Evolutionary conservation across 192 early-diverging fungal species (phyloP).

Genomic region (Coemansia sp.): DNA sequence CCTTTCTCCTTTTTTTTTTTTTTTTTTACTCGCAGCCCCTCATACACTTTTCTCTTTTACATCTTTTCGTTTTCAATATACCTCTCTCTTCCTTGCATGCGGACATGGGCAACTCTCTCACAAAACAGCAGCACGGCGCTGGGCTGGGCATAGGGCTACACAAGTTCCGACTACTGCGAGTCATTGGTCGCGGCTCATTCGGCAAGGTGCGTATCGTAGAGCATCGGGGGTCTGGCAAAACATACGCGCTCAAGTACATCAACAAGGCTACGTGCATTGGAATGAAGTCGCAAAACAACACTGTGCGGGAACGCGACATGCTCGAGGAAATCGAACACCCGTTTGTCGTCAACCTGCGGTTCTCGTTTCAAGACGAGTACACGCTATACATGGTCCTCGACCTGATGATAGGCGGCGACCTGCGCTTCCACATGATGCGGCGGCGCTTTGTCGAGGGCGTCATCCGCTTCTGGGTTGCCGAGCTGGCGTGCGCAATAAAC

Average conservation of each 20-base stretch:
- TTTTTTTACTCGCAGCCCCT: slow-evolving; percentile 10
- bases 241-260: slow-evolving; percentile 97
- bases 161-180: slow-evolving; percentile 88
- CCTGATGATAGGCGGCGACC: slow-evolving; percentile 93
- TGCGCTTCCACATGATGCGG: slow-evolving; percentile 77
- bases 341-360: slow-evolving; percentile 88
- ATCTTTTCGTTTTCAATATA: neutral
- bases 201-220: slow-evolving; percentile 96
- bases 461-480: slow-evolving; percentile 87
- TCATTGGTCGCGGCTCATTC: slow-evolving; percentile 94
- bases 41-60: slow-evolving; percentile 3
- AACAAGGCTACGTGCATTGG: slow-evolving; percentile 91
- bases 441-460: slow-evolving; percentile 73
- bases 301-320: slow-evolving; percentile 86
- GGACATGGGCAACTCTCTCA: slow-evolving; percentile 45
- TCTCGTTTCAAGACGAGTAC: slow-evolving; percentile 95
- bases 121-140: slow-evolving; percentile 32
- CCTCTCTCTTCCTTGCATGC: neutral
- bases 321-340: slow-evolving; percentile 85
- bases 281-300: slow-evolving; percentile 85
- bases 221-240: slow-evolving; percentile 73
- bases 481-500: slow-evolving; percentile 76
- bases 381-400: slow-evolving; percentile 94
- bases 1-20: slow-evolving; percentile 3
- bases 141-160: slow-evolving; percentile 61